Evolutionary conservation across 805 yeast genomes (phyloP).

Genomic region (Saccharomycopsis javanensis): DNA sequence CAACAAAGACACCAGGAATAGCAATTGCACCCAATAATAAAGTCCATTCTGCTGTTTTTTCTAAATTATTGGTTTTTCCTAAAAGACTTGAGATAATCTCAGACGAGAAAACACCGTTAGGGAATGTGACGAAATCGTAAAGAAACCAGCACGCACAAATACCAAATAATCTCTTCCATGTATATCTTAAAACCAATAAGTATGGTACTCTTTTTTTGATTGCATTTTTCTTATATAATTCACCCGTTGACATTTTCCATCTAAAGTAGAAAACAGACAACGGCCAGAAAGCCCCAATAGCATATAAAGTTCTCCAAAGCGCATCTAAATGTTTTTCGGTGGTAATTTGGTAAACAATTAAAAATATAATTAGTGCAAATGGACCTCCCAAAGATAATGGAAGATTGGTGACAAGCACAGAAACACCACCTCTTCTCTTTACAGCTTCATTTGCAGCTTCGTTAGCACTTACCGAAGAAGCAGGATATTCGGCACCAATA

Average conservation of each 20-base stretch:
- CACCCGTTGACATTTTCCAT: constrained; percentile 56
- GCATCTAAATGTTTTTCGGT: constrained; percentile 37
- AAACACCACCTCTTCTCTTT: constrained; percentile 54
- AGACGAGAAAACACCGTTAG: constrained; percentile 62
- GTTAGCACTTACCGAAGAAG: constrained; percentile 56
- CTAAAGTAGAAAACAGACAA: constrained; percentile 63
- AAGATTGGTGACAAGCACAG: constrained; percentile 58
- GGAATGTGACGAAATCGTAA: constrained; percentile 74
- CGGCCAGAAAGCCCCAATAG: constrained; percentile 60
- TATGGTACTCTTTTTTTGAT: constrained; percentile 51
- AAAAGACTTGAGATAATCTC: constrained; percentile 51
- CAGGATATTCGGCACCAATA: constrained; percentile 69
- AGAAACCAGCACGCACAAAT: constrained; percentile 72
- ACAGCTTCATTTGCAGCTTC: constrained; percentile 65
- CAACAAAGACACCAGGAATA: constrained; percentile 64
- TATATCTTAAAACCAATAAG: constrained; percentile 48
- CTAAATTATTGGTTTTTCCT: constrained; percentile 30
- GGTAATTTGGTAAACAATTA: constrained; percentile 57
- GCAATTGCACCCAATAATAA: constrained; percentile 54
- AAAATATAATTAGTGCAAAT: constrained; percentile 56
- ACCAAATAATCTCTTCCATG: constrained; percentile 61
- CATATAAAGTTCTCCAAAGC: constrained; percentile 63
- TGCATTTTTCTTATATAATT: constrained; percentile 53
- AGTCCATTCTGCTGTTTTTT: constrained; percentile 63
- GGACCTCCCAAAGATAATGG: constrained; percentile 75